These are phyloP conservation scores for Pseudonectria foliicola DNA, from an alignment of 2,329 filamentous ascomycete genomes.

Conservation along the genomic window DNA sequence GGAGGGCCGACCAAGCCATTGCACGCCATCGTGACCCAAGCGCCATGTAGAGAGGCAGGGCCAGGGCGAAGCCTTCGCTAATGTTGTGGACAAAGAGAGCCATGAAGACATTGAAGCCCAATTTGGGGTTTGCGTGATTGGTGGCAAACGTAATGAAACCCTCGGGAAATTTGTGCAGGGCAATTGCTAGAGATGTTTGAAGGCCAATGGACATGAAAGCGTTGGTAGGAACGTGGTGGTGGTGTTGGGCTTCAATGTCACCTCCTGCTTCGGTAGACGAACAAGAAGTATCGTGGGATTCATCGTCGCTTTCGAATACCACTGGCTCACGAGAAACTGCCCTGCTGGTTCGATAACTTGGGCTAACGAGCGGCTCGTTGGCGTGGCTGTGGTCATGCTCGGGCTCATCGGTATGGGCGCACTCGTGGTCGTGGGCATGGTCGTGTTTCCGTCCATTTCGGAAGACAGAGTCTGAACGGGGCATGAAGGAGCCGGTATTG, in stretches of 20 bases:
- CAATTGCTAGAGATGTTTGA: slow-evolving; percentile 91
- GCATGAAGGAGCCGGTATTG: slow-evolving; percentile 30
- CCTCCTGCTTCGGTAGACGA: slow-evolving; percentile 31
- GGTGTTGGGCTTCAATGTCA: slow-evolving; percentile 54
- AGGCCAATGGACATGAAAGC: slow-evolving; percentile 92
- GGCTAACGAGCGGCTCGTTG: slow-evolving; percentile 24
- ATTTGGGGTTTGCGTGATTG: slow-evolving; percentile 84
- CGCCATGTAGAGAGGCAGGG: slow-evolving; percentile 86
- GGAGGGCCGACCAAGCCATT: slow-evolving; percentile 73
- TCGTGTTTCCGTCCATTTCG: slow-evolving; percentile 22
- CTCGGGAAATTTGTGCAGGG: slow-evolving; percentile 90
- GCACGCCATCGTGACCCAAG: slow-evolving; percentile 72
- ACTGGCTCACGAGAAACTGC: slow-evolving; percentile 34
- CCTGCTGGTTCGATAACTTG: slow-evolving; percentile 29
- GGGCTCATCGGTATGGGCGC: slow-evolving; percentile 10
- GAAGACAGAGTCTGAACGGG: slow-evolving; percentile 20
- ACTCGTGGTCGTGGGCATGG: slow-evolving; percentile 14
- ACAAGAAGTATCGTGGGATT: slow-evolving; percentile 19
- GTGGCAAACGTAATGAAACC: slow-evolving; percentile 89
- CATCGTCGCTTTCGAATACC: slow-evolving; percentile 14
- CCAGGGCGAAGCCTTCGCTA: slow-evolving; percentile 92
- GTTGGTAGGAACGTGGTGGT: slow-evolving; percentile 93
- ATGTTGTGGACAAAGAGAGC: slow-evolving; percentile 98
- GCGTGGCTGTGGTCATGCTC: slow-evolving; percentile 18
- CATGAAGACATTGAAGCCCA: slow-evolving; percentile 89